A percentile compares a stretch with the other conserved stretches of the same genome.
Conservation (phyloP, 345 rosid genomes). For the Brassica incana region DNA sequence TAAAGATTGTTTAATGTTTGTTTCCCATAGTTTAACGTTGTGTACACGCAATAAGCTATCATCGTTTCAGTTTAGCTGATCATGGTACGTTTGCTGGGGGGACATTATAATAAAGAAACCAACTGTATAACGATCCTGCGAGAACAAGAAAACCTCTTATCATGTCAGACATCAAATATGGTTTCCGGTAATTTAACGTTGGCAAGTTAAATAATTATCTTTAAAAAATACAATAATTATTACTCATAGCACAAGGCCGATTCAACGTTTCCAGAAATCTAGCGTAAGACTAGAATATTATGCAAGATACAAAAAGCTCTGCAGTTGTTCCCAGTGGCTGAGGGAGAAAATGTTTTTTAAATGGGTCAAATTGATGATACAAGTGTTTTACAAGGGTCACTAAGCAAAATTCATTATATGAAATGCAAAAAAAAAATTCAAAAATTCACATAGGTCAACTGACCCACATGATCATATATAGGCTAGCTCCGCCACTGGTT, state of each 20-base stretch:
- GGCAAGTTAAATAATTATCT: background rate
- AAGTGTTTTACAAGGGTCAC: no score
- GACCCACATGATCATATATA: no score
- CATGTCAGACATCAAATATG: background rate
- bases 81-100: background rate
- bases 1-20: background rate
- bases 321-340: background rate
- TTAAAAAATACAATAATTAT: background rate
- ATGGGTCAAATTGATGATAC: no score
- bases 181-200: background rate
- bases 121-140: background rate
- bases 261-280: background rate
- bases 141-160: background rate
- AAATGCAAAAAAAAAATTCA: no score
- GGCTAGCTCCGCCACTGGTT: no score
- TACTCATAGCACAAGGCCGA: background rate
- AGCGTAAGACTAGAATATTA: background rate
- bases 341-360: no score
- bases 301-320: background rate
- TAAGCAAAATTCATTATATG: no score
- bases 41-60: constrained; percentile 26
- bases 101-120: background rate
- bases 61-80: background rate
- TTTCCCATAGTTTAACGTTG: background rate
- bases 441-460: no score